phyloP scores from a whole-genome alignment of 139 green algal species.

The Volvox africanus region DNA sequence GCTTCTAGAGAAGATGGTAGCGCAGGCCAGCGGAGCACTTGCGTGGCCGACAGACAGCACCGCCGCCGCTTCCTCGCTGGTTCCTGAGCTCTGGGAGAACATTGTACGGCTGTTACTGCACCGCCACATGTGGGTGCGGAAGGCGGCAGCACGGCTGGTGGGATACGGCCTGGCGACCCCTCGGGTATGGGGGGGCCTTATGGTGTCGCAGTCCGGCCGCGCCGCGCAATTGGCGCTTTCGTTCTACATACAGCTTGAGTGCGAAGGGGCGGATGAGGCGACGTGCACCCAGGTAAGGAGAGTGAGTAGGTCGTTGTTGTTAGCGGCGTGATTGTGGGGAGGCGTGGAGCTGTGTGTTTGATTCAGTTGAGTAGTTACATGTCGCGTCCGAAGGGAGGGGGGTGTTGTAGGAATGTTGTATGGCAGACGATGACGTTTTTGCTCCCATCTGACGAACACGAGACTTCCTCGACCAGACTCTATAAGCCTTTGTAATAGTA shows the following conservation, averaged over 20 bases:
- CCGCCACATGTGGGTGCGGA: slow-evolving; percentile 90
- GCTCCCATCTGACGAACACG: no score
- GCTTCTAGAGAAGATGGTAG: slow-evolving; percentile 81
- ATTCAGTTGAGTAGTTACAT: no score
- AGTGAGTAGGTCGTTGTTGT: no score
- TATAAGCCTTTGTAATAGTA: no score
- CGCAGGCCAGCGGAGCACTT: neutral
- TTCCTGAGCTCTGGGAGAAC: slow-evolving; percentile 47
- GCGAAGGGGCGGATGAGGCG: slow-evolving; percentile 77
- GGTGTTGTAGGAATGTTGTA: no score
- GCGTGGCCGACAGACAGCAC: slow-evolving; percentile 8
- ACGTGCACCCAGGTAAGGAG: slow-evolving; percentile 71
- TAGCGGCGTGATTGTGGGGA: no score
- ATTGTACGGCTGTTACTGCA: slow-evolving; percentile 66
- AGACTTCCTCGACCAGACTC: no score
- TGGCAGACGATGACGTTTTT: no score
- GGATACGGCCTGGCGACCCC: slow-evolving; percentile 67
- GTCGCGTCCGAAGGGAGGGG: no score
- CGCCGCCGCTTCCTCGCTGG: neutral
- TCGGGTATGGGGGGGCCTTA: slow-evolving; percentile 54
- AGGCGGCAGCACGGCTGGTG: slow-evolving; percentile 80
- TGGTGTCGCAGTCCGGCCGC: neutral
- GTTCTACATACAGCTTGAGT: slow-evolving; percentile 80
- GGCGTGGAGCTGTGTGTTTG: no score
- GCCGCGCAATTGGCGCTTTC: slow-evolving; percentile 63